Conservation (phyloP, 352 stramenopile genomes). For the Phytophthora boehmeriae region DNA sequence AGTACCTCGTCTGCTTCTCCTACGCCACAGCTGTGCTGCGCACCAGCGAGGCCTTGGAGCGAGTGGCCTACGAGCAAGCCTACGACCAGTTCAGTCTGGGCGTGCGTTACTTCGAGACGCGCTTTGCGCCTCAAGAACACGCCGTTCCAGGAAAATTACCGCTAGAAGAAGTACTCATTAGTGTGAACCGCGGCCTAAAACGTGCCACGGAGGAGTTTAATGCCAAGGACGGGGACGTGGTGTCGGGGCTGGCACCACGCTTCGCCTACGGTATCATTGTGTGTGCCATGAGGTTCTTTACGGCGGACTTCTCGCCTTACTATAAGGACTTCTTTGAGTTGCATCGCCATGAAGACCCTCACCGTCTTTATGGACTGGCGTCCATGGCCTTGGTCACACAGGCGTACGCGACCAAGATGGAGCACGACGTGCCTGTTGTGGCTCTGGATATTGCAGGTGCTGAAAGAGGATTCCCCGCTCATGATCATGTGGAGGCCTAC, state of each 20-base stretch:
- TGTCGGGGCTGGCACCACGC: slow-evolving; percentile 54
- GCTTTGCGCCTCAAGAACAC: slow-evolving; percentile 86
- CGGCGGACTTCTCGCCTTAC: slow-evolving; percentile 78
- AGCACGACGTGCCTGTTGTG: slow-evolving; percentile 75
- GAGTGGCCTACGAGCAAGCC: slow-evolving; percentile 86
- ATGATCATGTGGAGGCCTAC: slow-evolving; percentile 84
- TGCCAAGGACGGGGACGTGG: slow-evolving; percentile 51
- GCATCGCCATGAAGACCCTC: slow-evolving; percentile 70
- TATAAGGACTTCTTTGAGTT: slow-evolving; percentile 86
- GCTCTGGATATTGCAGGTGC: slow-evolving; percentile 85
- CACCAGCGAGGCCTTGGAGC: slow-evolving; percentile 65
- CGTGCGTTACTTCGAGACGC: slow-evolving; percentile 87
- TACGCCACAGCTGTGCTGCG: slow-evolving; percentile 77
- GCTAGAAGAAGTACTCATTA: slow-evolving; percentile 77
- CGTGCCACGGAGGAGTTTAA: slow-evolving; percentile 75
- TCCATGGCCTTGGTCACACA: slow-evolving; percentile 86
- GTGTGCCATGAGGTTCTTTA: slow-evolving; percentile 91
- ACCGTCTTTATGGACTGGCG: slow-evolving; percentile 81
- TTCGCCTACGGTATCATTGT: slow-evolving; percentile 90
- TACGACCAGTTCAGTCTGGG: slow-evolving; percentile 79
- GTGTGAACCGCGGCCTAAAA: slow-evolving; percentile 63
- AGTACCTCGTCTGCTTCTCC: slow-evolving; percentile 87
- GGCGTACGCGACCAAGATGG: slow-evolving; percentile 73
- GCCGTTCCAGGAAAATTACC: slow-evolving; percentile 63
- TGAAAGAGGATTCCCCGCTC: slow-evolving; percentile 81